Conservation (phyloP, 2,329 filamentous ascomycete species). For the Coniochaeta sp. region DNA sequence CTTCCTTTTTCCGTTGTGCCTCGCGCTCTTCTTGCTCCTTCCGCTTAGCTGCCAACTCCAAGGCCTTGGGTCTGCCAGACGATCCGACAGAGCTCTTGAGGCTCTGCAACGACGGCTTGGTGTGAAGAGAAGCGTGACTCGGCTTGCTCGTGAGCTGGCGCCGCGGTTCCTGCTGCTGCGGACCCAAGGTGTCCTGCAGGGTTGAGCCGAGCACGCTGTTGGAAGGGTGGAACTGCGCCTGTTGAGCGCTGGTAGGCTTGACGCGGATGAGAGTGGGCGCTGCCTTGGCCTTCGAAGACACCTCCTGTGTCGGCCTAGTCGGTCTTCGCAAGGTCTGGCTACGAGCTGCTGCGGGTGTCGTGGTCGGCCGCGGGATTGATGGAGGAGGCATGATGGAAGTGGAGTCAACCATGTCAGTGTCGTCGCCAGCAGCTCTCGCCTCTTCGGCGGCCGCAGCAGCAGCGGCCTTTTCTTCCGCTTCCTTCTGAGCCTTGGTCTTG, state of each 20-base stretch:
- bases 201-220: constrained; percentile 50
- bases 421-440: constrained; percentile 24
- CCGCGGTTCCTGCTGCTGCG: constrained; percentile 20
- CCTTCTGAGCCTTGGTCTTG: constrained; percentile 30
- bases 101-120: constrained; percentile 47
- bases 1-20: constrained; percentile 69
- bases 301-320: constrained; percentile 55
- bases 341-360: constrained; percentile 39
- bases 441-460: constrained; percentile 21
- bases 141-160: constrained; percentile 53
- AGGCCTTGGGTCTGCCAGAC: constrained; percentile 59
- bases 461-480: constrained; percentile 23
- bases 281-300: constrained; percentile 51
- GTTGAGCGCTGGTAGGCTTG: constrained; percentile 55
- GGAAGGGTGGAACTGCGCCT: constrained; percentile 51
- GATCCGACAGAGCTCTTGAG: constrained; percentile 60
- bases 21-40: constrained; percentile 82
- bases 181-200: constrained; percentile 46
- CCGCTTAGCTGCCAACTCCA: constrained; percentile 71
- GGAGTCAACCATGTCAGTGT: constrained; percentile 51
- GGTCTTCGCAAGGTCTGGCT: constrained; percentile 50
- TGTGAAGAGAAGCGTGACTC: constrained; percentile 59
- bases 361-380: constrained; percentile 18
- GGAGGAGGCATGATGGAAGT: constrained; percentile 42
- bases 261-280: constrained; percentile 67